Evolutionary conservation across 805 yeast species (phyloP), one percentile per base, ranked within the genome.

Genomic region (Pichia manshurica): DNA sequence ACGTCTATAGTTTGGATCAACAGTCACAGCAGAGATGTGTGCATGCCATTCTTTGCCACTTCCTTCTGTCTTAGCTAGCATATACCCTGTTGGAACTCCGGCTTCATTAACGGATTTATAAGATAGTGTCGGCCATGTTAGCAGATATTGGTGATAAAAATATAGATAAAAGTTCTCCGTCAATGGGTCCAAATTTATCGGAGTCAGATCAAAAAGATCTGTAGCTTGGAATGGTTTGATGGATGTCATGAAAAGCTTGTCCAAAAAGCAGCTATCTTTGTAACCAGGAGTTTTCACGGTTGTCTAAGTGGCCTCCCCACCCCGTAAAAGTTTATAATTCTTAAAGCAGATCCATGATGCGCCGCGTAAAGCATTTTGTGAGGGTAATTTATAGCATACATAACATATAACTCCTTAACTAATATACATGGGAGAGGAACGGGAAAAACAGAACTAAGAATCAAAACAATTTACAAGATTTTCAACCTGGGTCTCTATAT

Each of bases 21-120:
- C 84, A 0, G 98, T 89, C 3, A 93, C 96, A 0, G 99, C 98
- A 0, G 98, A 88, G 43, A 93, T 89, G 64, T 93, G 99, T 1
- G 96, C 79, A 61, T 93, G 99, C 96, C 97, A 91, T 50, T 89
- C 93, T 41, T 74, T 78, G 5, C 75, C 79, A 33, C 71, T 71
- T 0, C 99, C 99, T 63, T 93, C 99, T 1, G 95, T 82, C 64
- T 93, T 93, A n/a, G 95, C 98, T 80, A 93, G 80, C 95, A 93
- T 83, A 61, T 85, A 84, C 0, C 90, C 91, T 31, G 86, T 71
- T 25, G 71, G 67, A 41, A 62, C 65, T 17, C 55, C 57, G 4
- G 54, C 42, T 12, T 61, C 53, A n/a, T 66, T 62, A 2, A 56
- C 56, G 10, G 90, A 78, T 61, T 88, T 84, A 76, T 89, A 91